Percentiles rank a stretch among this genome's conserved stretches.
Evolutionary conservation across 805 yeast species (phyloP).

Genomic region (Limtongia smithiae): DNA sequence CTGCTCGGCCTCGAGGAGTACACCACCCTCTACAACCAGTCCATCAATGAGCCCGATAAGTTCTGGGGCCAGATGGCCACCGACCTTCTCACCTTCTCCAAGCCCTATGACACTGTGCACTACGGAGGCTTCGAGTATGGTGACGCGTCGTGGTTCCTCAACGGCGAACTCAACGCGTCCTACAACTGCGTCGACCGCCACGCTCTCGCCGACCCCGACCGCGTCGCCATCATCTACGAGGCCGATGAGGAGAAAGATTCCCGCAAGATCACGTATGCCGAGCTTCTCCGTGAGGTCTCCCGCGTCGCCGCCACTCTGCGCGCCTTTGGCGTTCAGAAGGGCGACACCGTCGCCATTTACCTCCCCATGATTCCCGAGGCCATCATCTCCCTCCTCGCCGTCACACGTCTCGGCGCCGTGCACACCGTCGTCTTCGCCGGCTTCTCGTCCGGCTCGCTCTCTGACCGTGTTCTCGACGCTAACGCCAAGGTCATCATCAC

Average conservation of each 20-base stretch:
- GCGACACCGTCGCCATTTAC: slow-evolving; percentile 95
- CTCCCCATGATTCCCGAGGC: slow-evolving; percentile 99
- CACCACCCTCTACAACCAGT: slow-evolving; percentile 62
- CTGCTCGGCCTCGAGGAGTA: slow-evolving; percentile 64
- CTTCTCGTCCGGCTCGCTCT: slow-evolving; percentile 86
- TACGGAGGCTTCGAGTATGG: slow-evolving; percentile 68
- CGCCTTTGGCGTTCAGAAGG: slow-evolving; percentile 83
- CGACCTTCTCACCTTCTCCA: slow-evolving; percentile 74
- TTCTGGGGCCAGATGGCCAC: slow-evolving; percentile 79
- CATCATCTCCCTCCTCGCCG: slow-evolving; percentile 86
- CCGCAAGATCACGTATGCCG: slow-evolving; percentile 74
- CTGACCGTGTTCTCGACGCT: slow-evolving; percentile 88
- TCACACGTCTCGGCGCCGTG: slow-evolving; percentile 89
- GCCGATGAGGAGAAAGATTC: slow-evolving; percentile 85
- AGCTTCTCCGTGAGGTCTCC: slow-evolving; percentile 77
- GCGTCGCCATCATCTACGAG: slow-evolving; percentile 70
- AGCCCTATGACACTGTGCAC: slow-evolving; percentile 61
- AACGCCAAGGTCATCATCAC: slow-evolving; percentile 83
- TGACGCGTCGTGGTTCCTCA: slow-evolving; percentile 88
- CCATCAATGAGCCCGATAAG: slow-evolving; percentile 71
- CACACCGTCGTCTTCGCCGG: slow-evolving; percentile 98
- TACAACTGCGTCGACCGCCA: slow-evolving; percentile 95
- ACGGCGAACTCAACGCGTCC: slow-evolving; percentile 88
- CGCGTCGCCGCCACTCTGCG: slow-evolving; percentile 80
- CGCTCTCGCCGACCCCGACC: slow-evolving; percentile 82